These are phyloP conservation scores for Ustilago nuda DNA, from an alignment of 1,284 basidiomycete genomes.

Conservation along the genomic window DNA sequence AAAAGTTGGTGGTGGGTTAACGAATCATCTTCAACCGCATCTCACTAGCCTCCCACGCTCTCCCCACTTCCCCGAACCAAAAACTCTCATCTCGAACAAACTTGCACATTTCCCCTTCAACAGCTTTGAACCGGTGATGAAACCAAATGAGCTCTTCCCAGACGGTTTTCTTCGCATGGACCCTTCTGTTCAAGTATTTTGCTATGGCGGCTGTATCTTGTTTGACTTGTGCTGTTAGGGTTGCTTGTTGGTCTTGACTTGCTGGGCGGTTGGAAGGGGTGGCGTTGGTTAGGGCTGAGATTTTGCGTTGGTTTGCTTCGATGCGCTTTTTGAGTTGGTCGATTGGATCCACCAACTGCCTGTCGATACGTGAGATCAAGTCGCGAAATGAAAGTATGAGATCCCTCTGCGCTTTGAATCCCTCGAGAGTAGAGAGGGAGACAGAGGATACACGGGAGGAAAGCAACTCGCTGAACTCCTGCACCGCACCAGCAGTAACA, in stretches of 20 bases:
- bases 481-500: conserved; percentile 29
- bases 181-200: conserved; percentile 43
- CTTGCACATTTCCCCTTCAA: conserved; percentile 39
- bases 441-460: conserved; percentile 35
- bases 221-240: conserved; percentile 33
- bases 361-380: conserved; percentile 39
- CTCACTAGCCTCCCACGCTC: conserved; percentile 46
- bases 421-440: conserved; percentile 37
- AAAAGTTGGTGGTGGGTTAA: conserved; percentile 2
- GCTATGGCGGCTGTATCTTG: conserved; percentile 40
- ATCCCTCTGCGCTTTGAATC: conserved; percentile 51
- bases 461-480: conserved; percentile 40
- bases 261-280: conserved; percentile 3
- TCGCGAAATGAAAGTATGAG: conserved; percentile 50
- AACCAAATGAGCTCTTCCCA: conserved; percentile 55
- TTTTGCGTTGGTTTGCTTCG: conserved; percentile 34
- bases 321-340: conserved; percentile 47
- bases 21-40: conserved; percentile 53
- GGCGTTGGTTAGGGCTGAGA: conserved; percentile 30
- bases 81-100: conserved; percentile 36
- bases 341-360: conserved; percentile 48
- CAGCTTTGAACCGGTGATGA: conserved; percentile 39
- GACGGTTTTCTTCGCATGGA: conserved; percentile 46
- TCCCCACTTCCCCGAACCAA: conserved; percentile 20
- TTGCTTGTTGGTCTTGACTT: conserved; percentile 41